Percentiles rank a stretch among this genome's conserved stretches.
Conservation (phyloP, 805 yeast genomes). For the Hanseniaspora lindneri region DNA sequence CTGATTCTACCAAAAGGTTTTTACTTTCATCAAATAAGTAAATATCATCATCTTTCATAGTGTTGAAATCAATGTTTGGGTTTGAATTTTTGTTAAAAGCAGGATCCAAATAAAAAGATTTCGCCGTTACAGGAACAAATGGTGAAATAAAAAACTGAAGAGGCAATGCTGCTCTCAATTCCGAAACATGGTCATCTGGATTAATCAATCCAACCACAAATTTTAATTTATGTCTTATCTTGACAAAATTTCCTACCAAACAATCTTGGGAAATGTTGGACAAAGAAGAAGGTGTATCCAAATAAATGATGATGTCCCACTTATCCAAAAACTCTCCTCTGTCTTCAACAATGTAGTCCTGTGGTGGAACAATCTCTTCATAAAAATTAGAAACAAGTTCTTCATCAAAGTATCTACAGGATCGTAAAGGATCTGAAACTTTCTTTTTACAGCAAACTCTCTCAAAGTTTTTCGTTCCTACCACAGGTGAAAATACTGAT, state of each 20-base stretch:
- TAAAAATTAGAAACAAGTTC: constrained; percentile 28
- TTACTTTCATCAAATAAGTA: constrained; percentile 16
- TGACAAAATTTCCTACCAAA: constrained; percentile 52
- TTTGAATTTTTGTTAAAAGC: constrained; percentile 17
- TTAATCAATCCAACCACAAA: constrained; percentile 68
- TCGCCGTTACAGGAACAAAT: constrained; percentile 58
- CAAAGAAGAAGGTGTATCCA: constrained; percentile 62
- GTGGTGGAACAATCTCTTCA: constrained; percentile 21
- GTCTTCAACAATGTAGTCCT: constrained; percentile 23
- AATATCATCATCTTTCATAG: constrained; percentile 8
- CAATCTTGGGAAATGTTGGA: constrained; percentile 80
- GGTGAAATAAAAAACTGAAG: constrained; percentile 67
- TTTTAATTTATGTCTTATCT: constrained; percentile 79
- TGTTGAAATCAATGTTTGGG: constrained; percentile 8
- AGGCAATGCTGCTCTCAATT: constrained; percentile 82
- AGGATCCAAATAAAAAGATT: constrained; percentile 22
- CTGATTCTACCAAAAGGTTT: constrained; percentile 14
- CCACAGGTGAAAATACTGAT: constrained; percentile 45
- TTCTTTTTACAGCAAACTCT: constrained; percentile 45
- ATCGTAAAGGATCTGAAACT: constrained; percentile 31
- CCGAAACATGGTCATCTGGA: constrained; percentile 88
- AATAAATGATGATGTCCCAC: constrained; percentile 59
- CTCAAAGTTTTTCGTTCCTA: constrained; percentile 52
- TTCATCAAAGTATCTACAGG: constrained; percentile 27
- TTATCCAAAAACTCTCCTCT: constrained; percentile 35